Percentiles rank a stretch among this genome's conserved stretches.
phyloP scores from a whole-genome alignment of 352 stramenopile genomes.

The Pythium aquatile region DNA sequence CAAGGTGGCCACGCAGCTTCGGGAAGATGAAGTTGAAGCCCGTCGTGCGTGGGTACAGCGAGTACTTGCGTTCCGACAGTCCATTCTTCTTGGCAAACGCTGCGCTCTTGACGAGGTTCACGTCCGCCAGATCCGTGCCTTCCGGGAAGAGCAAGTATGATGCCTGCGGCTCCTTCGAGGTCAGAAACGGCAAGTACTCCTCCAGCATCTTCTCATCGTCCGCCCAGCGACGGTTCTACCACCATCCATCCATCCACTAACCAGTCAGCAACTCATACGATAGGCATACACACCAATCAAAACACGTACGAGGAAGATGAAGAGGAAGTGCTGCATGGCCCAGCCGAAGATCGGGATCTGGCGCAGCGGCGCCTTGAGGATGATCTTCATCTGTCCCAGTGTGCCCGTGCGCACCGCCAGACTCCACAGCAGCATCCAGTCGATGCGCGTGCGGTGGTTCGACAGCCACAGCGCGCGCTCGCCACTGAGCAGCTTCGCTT shows the following conservation, averaged over 20 bases:
- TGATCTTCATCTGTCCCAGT: constrained; percentile 60
- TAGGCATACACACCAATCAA: no score
- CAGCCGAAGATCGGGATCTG: constrained; percentile 78
- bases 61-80: constrained; percentile 47
- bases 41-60: constrained; percentile 74
- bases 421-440: constrained; percentile 85
- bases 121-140: constrained; percentile 71
- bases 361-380: constrained; percentile 76
- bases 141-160: constrained; percentile 83
- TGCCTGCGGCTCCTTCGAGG: constrained; percentile 41
- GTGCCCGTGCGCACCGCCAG: constrained; percentile 52
- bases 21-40: constrained; percentile 79
- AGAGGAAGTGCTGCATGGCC: constrained; percentile 86
- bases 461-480: constrained; percentile 71
- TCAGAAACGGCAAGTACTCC: constrained; percentile 58
- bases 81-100: constrained; percentile 55
- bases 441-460: constrained; percentile 82
- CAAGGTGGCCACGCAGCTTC: constrained; percentile 48
- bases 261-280: no score
- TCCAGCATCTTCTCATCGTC: constrained; percentile 59
- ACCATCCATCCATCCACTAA: no score
- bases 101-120: constrained; percentile 61
- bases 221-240: constrained; percentile 55
- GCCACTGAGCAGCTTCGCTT: constrained; percentile 35
- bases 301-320: constrained; percentile 56